Base-by-base conservation (phyloP, 1,284 basidiomycete genomes). In the Rhodotorula sp. region DNA sequence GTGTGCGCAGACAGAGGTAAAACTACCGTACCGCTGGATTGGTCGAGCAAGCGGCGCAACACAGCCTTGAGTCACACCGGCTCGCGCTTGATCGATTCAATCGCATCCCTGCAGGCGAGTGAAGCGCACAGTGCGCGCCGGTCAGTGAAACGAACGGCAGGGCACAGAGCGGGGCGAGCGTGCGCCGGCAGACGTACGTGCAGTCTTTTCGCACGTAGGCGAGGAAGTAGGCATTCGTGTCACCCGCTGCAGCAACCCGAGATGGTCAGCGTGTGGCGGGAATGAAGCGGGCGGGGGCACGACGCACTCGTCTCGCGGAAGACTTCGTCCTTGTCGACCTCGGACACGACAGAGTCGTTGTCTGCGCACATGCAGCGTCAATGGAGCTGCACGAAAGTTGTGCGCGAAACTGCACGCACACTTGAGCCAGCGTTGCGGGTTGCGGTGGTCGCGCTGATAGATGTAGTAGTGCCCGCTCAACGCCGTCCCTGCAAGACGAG, bases 381-480 rank as follows among this genome's bases (percentile, higher is more conserved):
- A 46, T 25, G 46, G 52, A 5, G 1, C 21, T 17, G 5, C 0
- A 8, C 7, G 25, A 48, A 4, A 3, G 46, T 23, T 41, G 19
- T 19, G 48, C 0, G 34, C 21, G 7, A 13, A 53, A 42, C 4
- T 1, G 7, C 10, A 67, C 71, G 58, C 27, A 72, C 74, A 97
- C 82, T 96, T 97, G 86, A 94, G 93, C 92, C 93, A 97, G 61
- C 88, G 86, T 71, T 94, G 89, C 10, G 89, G 88, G 23, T 87
- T 82, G 45, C 87, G 85, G 34, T 93, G 83, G 79, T 92, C 86
- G 56, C 92, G 86, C 69, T 91, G 91, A 79, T 92, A 92, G 82
- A 94, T 91, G 83, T 91, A 93, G 80, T 93, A 92, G 81, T 94
- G 90, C 44, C 92, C 92, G 50, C 75, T 78, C 7, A 64, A 62